These are phyloP conservation scores for Claviceps pazoutovae DNA, from an alignment of 2,329 filamentous ascomycete species.

Conservation along the genomic window DNA sequence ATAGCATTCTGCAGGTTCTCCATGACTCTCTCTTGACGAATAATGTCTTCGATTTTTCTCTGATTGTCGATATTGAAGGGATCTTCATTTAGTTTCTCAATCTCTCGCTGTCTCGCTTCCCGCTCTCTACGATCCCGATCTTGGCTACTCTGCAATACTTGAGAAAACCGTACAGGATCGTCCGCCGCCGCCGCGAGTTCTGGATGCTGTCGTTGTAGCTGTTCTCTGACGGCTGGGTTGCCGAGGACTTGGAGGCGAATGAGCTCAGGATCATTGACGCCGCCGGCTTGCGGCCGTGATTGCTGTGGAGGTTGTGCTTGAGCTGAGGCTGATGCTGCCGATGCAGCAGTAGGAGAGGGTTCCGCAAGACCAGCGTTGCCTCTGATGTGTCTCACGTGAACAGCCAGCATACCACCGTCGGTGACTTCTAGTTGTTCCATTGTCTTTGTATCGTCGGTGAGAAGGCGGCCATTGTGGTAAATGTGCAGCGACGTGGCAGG, in stretches of 20 bases:
- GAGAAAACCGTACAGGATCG: conserved; percentile 61
- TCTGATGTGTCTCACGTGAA: conserved; percentile 57
- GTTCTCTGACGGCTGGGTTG: conserved; percentile 56
- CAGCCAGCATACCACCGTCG: conserved; percentile 84
- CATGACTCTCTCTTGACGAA: conserved; percentile 83
- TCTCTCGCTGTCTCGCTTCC: conserved; percentile 65
- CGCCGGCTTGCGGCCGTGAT: conserved; percentile 18
- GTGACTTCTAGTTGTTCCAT: conserved; percentile 67
- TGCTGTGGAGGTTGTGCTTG: conserved; percentile 17
- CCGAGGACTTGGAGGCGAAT: conserved; percentile 72
- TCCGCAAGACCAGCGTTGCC: conserved; percentile 22
- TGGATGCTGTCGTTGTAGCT: conserved; percentile 59
- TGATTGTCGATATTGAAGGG: conserved; percentile 91
- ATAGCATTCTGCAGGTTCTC: conserved; percentile 94
- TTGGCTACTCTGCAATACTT: conserved; percentile 54
- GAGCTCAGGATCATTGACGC: conserved; percentile 58
- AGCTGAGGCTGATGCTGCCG: conserved; percentile 19
- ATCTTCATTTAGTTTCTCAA: conserved; percentile 77
- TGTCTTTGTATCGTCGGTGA: conserved; percentile 65
- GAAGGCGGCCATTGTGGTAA: conserved; percentile 76
- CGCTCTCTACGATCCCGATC: conserved; percentile 59
- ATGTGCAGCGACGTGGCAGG: conserved; percentile 63
- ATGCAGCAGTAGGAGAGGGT: conserved; percentile 17
- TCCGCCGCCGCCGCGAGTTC: conserved; percentile 65
- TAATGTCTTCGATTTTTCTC: conserved; percentile 88